A percentile compares a stretch with the other conserved stretches of the same genome.
These are phyloP conservation scores for Stephanodiscus triporus DNA, from an alignment of 108 stramenopile species.

Conservation along the genomic window DNA sequence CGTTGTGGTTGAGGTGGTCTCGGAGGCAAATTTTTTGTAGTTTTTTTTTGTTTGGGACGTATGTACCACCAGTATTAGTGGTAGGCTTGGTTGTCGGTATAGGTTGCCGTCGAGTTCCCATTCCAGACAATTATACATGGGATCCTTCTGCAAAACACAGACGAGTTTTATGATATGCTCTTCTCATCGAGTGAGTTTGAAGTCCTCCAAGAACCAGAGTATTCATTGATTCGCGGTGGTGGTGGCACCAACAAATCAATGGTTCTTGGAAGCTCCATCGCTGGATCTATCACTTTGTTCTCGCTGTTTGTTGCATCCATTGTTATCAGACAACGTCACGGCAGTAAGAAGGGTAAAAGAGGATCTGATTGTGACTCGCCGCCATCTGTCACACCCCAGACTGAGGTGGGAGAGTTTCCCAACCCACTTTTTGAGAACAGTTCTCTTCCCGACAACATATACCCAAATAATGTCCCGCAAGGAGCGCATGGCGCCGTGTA, in stretches of 20 bases:
- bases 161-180: conserved; percentile 15
- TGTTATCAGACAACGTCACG: conserved; percentile 9
- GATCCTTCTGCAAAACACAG: conserved; percentile 16
- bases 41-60: too few relatives aligned
- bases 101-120: conserved; percentile 13
- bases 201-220: background rate
- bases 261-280: conserved; percentile 22
- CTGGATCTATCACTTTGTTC: conserved; percentile 10
- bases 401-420: background rate
- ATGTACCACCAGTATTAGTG: too few relatives aligned
- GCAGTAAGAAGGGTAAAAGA: background rate
- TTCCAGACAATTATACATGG: conserved; percentile 17
- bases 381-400: conserved; percentile 10
- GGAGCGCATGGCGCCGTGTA: too few relatives aligned
- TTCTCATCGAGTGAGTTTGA: conserved; percentile 18
- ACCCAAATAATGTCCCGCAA: conserved; percentile 29
- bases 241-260: conserved; percentile 1
- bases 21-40: too few relatives aligned
- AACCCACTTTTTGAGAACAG: conserved; percentile 23
- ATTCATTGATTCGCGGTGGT: background rate
- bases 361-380: conserved; percentile 5
- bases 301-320: conserved; percentile 9
- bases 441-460: background rate
- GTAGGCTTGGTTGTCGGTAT: too few relatives aligned
- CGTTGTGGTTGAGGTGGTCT: too few relatives aligned